A percentile compares a stretch with the other conserved stretches of the same genome.
Conservation (phyloP, 1,139 yeast species). For the Pichia sp. region DNA sequence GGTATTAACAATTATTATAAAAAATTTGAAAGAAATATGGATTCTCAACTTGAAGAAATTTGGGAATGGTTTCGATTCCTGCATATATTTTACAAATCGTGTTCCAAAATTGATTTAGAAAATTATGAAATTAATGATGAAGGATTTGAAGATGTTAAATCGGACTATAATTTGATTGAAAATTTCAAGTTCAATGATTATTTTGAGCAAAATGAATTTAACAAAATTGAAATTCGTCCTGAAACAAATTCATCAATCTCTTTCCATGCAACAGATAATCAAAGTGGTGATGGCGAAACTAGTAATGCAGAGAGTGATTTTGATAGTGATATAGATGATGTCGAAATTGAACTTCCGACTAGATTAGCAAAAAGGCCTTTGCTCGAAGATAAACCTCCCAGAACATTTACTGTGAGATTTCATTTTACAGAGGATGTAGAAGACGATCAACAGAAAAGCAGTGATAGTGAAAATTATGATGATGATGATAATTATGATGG, state of each 20-base stretch:
- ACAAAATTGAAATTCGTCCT: constrained; percentile 24
- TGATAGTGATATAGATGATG: neutral
- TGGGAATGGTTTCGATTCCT: constrained; percentile 26
- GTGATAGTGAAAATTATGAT: constrained; percentile 28
- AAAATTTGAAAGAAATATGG: constrained; percentile 7
- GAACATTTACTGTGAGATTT: constrained; percentile 26
- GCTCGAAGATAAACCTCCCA: constrained; percentile 27
- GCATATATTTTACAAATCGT: constrained; percentile 25
- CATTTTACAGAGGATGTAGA: constrained; percentile 16
- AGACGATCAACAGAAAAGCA: constrained; percentile 3
- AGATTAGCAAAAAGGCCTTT: constrained; percentile 22
- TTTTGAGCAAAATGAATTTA: constrained; percentile 19
- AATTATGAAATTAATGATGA: constrained; percentile 27
- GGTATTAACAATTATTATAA: constrained; percentile 18
- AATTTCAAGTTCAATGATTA: constrained; percentile 22
- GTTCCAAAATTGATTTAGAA: constrained; percentile 29
- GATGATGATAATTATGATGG: constrained; percentile 27
- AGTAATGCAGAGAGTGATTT: constrained; percentile 3
- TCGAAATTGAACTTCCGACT: constrained; percentile 14
- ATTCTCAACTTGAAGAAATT: constrained; percentile 19
- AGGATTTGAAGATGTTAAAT: constrained; percentile 28
- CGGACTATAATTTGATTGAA: constrained; percentile 24
- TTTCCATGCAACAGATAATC: no score
- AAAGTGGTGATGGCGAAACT: constrained; percentile 15
- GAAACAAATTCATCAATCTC: neutral